Conservation (phyloP, 805 yeast genomes). For the Dipodascopsis tothii region DNA sequence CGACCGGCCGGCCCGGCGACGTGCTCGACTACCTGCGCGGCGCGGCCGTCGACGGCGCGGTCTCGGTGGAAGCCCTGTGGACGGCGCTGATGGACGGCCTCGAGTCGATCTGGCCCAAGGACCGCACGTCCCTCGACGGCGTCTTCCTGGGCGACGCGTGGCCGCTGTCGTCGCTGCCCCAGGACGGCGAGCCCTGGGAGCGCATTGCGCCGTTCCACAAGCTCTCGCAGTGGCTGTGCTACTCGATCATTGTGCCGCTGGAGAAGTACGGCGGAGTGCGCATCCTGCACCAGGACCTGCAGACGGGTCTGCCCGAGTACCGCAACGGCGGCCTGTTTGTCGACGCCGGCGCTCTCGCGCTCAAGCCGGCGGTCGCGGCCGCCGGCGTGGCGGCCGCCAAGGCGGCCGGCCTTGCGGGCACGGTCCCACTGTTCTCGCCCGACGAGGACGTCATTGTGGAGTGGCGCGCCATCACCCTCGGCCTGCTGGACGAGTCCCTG, state of each 20-base stretch:
- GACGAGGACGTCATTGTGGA: slow-evolving; percentile 56
- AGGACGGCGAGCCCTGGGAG: slow-evolving; percentile 32
- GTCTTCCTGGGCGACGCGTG: slow-evolving; percentile 57
- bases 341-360: slow-evolving; percentile 45
- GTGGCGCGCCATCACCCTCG: slow-evolving; percentile 59
- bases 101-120: slow-evolving; percentile 50
- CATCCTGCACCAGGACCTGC: slow-evolving; percentile 22
- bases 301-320: slow-evolving; percentile 55
- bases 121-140: slow-evolving; percentile 44
- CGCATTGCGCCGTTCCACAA: slow-evolving; percentile 56
- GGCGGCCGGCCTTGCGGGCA: slow-evolving; percentile 19
- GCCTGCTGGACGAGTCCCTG: slow-evolving; percentile 46
- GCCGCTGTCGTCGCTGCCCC: slow-evolving; percentile 32
- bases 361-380: slow-evolving; percentile 38
- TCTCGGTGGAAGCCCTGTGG: slow-evolving; percentile 49
- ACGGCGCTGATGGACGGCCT: slow-evolving; percentile 48
- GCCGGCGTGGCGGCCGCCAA: slow-evolving; percentile 37
- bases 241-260: slow-evolving; percentile 51
- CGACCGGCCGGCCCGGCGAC: slow-evolving; percentile 46
- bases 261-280: slow-evolving; percentile 24
- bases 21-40: slow-evolving; percentile 29
- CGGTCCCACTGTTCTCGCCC: slow-evolving; percentile 46
- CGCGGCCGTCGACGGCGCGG: slow-evolving; percentile 14
- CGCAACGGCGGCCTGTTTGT: slow-evolving; percentile 59
- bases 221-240: slow-evolving; percentile 60